Base-by-base conservation (phyloP, 83 land plant genomes). In the Diphasiastrum complanatum region DNA sequence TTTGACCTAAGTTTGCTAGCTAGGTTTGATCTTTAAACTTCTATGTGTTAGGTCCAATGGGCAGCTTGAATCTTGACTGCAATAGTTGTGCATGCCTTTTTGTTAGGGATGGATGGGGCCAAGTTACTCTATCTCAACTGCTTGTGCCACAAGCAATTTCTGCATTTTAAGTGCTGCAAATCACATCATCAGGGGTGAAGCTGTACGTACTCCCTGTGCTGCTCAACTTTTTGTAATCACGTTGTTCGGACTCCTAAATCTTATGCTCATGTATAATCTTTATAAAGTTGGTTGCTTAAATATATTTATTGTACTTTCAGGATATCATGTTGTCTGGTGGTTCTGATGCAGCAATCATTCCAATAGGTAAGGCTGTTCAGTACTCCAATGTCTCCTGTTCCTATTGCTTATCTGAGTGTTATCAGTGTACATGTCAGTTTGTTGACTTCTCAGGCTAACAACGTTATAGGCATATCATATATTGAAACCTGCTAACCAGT, bases 41-140 rank as follows among this genome's bases (percentile, higher is more conserved):
- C 16, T 8, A 40, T 8, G 43, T 40, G 16, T n/a, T 40, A 40
- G 8, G 43, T 40, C 16, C 43, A 8, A 40, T 8, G 8, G 16
- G 43, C 16, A 40, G 16, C 43, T 40, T 40, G 16, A 8, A 40
- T 40, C 43, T 8, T 40, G 43, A 8, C 12, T 40, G 16, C 43
- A 8, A 2, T 19, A 14, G 16, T 50, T 61, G 38, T 12, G 24
- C 33, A n/a, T 68, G 14, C 24, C 31, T 25, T 8, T 61, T 46
- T n/a, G 47, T 20, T 77, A 91, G 97, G 97, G 97, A 31, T 91
- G 97, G 97, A 91, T 91, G 97, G 97, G 97, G 23, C 95, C 97
- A 54, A 91, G 87, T 59, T 91, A 91, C 50, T 87, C 91, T 26
- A 89, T 89, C 26, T 89, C 96, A 20, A 85, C 96, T 46, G 96